Evolutionary conservation across 2,329 filamentous ascomycete genomes (phyloP).

Genomic region (Stemphylium vesicarium): DNA sequence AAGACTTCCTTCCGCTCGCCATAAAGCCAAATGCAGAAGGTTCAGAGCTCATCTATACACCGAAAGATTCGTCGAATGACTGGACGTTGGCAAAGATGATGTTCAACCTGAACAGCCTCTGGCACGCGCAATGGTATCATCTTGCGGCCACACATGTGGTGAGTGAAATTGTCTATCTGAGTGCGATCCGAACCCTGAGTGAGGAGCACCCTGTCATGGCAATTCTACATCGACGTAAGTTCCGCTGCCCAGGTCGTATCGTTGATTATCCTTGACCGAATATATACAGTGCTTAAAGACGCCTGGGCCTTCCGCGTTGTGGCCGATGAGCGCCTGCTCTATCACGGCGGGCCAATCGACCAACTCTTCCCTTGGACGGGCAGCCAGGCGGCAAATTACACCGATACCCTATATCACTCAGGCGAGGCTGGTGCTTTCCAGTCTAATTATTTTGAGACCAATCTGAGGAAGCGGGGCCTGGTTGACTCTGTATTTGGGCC

Average conservation of each 20-base stretch:
- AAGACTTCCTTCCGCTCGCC: slow-evolving; percentile 57
- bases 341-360: slow-evolving; percentile 5
- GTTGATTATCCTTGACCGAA: not conserved
- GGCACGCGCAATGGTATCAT: slow-evolving; percentile 54
- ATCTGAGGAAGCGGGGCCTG: slow-evolving; percentile 1
- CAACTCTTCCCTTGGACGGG: slow-evolving; percentile 2
- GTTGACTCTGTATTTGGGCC: slow-evolving; percentile 6
- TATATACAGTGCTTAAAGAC: slow-evolving; percentile 1
- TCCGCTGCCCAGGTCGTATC: not conserved
- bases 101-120: slow-evolving; percentile 58
- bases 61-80: slow-evolving; percentile 53
- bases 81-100: slow-evolving; percentile 61
- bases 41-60: slow-evolving; percentile 55
- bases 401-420: slow-evolving; percentile 1
- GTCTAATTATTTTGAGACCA: slow-evolving; percentile 2
- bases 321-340: not conserved
- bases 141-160: slow-evolving; percentile 54
- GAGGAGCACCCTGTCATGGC: slow-evolving; percentile 54
- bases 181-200: slow-evolving; percentile 56
- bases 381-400: slow-evolving; percentile 3
- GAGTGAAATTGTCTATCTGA: slow-evolving; percentile 53
- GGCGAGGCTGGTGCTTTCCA: slow-evolving; percentile 1
- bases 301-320: slow-evolving; percentile 7
- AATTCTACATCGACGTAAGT: slow-evolving; percentile 33
- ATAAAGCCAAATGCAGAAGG: slow-evolving; percentile 55